Evolutionary conservation across 257 asterid genomes (phyloP), one percentile per base, ranked within the genome.

Genomic region (Salvia miltiorrhiza): DNA sequence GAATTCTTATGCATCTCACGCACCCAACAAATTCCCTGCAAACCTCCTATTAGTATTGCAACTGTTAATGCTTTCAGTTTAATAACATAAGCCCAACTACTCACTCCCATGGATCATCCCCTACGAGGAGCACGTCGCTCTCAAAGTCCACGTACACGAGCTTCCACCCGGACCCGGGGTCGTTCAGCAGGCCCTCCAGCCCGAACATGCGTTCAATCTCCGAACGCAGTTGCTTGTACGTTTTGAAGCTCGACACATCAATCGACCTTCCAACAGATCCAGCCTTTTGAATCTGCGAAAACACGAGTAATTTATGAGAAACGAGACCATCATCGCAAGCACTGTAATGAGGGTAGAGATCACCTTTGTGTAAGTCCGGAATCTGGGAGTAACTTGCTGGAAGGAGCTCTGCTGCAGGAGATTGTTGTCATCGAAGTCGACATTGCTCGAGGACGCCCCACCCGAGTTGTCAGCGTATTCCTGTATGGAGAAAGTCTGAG

Each of bases 31-130:
- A 92, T 80, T 92, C 98, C 83, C 98, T 91, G 71, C 69, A 77
- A 11, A 30, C 59, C 21, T n/a, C 5, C 0, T 33, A 23, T 56
- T 50, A 39, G 32, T 3, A 67, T 45, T 52, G 32, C 23, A 9
- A 35, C 16, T n/a, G n/a, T n/a, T n/a, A n/a, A n/a, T n/a, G n/a
- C n/a, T n/a, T n/a, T n/a, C n/a, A n/a, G n/a, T n/a, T n/a, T n/a
- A n/a, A n/a, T n/a, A n/a, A n/a, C n/a, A n/a, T n/a, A n/a, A n/a
- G n/a, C n/a, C n/a, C n/a, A n/a, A n/a, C n/a, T 37, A 76, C 98
- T 87, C 85, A 92, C 98, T 89, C 96, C 96, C 98, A 92, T 43
- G 98, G 97, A 84, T 92, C 98, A 53, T 92, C 97, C 5, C 96
- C 98, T 43, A 89, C 93, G 9, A 92, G 96, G 37, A 89, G 95